phyloP scores from a whole-genome alignment of 1,139 yeast genomes.

The Suhomyces taliae region DNA sequence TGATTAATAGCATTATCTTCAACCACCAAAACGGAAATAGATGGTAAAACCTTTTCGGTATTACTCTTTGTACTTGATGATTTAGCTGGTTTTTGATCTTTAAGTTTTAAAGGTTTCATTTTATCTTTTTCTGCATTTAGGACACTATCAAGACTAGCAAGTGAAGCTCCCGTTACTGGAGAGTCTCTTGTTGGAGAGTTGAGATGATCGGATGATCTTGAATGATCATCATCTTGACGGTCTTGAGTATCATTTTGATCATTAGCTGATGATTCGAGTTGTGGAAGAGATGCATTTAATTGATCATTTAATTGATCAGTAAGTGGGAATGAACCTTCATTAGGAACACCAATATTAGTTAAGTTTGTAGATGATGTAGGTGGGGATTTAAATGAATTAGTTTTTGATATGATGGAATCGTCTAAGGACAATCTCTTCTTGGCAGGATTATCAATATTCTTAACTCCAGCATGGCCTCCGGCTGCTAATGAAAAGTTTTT shows the following conservation, averaged over 20 bases:
- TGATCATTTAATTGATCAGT: background rate
- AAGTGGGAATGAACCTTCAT: slow-evolving; percentile 7
- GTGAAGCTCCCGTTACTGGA: background rate
- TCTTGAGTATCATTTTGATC: background rate
- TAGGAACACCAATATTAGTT: slow-evolving; percentile 22
- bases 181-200: slow-evolving; percentile 12
- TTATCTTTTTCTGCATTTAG: background rate
- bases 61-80: slow-evolving; percentile 23
- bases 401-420: slow-evolving; percentile 19
- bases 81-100: slow-evolving; percentile 1
- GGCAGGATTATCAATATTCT: background rate
- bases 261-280: background rate
- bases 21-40: slow-evolving; percentile 86
- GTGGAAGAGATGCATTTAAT: background rate
- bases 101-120: background rate
- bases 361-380: slow-evolving; percentile 17
- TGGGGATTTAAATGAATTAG: slow-evolving; percentile 6
- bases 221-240: background rate
- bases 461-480: slow-evolving; percentile 11
- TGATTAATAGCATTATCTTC: slow-evolving; percentile 96
- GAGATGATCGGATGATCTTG: background rate
- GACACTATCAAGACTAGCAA: background rate
- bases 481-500: slow-evolving; percentile 43
- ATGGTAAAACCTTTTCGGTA: slow-evolving; percentile 61
- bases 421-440: slow-evolving; percentile 33